phyloP scores from a whole-genome alignment of 2,329 filamentous ascomycete genomes.

The Alternaria sp. region DNA sequence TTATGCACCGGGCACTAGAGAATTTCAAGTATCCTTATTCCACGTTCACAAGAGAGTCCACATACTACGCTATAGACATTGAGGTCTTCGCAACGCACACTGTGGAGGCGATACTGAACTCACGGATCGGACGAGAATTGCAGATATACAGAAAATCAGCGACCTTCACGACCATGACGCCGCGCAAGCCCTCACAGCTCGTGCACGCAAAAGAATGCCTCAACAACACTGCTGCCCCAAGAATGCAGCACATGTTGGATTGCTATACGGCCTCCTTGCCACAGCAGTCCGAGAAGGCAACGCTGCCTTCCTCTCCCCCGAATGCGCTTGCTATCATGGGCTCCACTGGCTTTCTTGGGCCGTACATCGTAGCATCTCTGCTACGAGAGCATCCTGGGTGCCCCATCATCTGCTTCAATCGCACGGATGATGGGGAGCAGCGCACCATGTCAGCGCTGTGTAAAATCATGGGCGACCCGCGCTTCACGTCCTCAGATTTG shows the following conservation, averaged over 20 bases:
- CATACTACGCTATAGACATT: neutral
- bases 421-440: constrained; percentile 14
- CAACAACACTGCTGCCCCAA: neutral
- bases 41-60: neutral
- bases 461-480: neutral
- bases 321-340: constrained; percentile 20
- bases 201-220: neutral
- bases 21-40: neutral
- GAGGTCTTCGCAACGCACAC: neutral
- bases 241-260: neutral
- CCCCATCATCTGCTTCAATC: constrained; percentile 29
- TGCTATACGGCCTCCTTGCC: neutral
- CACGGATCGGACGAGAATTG: neutral
- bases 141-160: neutral
- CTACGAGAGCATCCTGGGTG: constrained; percentile 11
- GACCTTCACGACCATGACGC: neutral
- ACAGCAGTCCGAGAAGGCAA: neutral
- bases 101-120: neutral
- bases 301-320: neutral
- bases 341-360: constrained; percentile 28
- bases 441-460: constrained; percentile 10
- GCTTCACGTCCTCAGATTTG: neutral
- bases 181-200: neutral
- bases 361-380: constrained; percentile 20
- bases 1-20: neutral